Evolutionary conservation across 805 yeast species (phyloP).

Genomic region (Saccharomyces paradoxus): DNA sequence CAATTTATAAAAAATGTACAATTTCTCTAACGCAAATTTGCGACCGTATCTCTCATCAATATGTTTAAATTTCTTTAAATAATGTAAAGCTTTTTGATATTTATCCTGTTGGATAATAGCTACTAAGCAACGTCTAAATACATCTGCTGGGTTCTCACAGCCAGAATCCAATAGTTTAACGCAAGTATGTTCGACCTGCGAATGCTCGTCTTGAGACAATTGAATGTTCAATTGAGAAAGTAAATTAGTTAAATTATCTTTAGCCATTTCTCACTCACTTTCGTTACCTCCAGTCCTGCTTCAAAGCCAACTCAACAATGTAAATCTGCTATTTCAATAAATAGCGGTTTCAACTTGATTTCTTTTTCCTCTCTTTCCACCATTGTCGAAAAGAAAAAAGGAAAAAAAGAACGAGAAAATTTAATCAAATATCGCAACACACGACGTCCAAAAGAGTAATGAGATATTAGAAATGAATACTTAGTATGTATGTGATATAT

Average conservation of each 20-base stretch:
- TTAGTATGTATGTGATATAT: background rate
- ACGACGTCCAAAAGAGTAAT: constrained; percentile 11
- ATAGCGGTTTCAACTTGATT: background rate
- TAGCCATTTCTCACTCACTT: constrained; percentile 13
- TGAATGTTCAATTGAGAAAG: constrained; percentile 25
- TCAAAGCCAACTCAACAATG: background rate
- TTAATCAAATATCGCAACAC: background rate
- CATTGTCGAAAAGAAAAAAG: background rate
- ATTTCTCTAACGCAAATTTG: constrained; percentile 42
- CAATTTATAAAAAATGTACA: constrained; percentile 57
- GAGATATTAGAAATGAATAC: background rate
- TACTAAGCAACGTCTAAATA: constrained; percentile 42
- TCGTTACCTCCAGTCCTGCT: no score
- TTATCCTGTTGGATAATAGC: constrained; percentile 59
- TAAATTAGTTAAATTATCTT: constrained; percentile 18
- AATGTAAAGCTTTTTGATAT: constrained; percentile 43
- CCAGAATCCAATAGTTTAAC: constrained; percentile 16
- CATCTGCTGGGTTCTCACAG: constrained; percentile 13
- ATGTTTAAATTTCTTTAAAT: constrained; percentile 34
- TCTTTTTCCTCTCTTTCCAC: background rate
- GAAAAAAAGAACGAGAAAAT: background rate
- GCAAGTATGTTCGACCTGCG: constrained; percentile 23
- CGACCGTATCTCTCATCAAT: constrained; percentile 31
- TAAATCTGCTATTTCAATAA: background rate
- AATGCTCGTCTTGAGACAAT: constrained; percentile 23